Conservation (phyloP, 2,329 filamentous ascomycete genomes). For the Diaporthe eres region DNA sequence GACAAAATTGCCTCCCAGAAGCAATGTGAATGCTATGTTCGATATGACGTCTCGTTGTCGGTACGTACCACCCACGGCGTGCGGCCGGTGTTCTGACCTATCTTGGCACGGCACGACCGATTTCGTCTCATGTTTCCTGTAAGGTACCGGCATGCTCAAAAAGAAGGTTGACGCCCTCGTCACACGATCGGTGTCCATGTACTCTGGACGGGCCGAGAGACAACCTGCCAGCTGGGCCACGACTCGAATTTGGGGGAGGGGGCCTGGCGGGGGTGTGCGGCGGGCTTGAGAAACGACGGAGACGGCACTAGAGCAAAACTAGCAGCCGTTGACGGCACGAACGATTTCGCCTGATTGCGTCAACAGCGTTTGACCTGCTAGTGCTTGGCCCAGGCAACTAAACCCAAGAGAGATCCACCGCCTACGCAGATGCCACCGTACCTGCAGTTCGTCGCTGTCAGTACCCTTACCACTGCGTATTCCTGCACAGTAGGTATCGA, state of each 20-base stretch:
- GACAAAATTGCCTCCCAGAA: background rate
- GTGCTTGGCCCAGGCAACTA: background rate
- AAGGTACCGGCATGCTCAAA: conserved; percentile 22
- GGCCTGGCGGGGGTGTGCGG: background rate
- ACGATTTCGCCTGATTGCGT: conserved; percentile 31
- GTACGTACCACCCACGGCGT: conserved; percentile 11
- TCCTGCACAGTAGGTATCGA: background rate
- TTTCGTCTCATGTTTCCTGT: conserved; percentile 29
- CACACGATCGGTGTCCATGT: conserved; percentile 13
- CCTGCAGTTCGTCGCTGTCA: conserved; percentile 1
- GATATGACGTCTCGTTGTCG: conserved; percentile 13
- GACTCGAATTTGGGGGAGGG: conserved; percentile 7
- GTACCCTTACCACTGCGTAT: background rate
- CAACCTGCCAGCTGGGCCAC: conserved; percentile 13
- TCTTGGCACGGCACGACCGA: conserved; percentile 33
- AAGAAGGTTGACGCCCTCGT: conserved; percentile 32
- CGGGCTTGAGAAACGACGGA: conserved; percentile 10
- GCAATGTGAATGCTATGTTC: background rate
- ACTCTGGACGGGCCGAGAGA: conserved; percentile 24
- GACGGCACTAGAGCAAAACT: conserved; percentile 22
- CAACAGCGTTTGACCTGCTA: conserved; percentile 23
- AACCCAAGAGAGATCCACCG: conserved; percentile 15
- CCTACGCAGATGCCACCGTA: conserved; percentile 20
- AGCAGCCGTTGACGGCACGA: conserved; percentile 34
- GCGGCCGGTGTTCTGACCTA: conserved; percentile 13